Base-by-base conservation (phyloP, 2,329 filamentous ascomycete species). In the Monosporascus sp. region DNA sequence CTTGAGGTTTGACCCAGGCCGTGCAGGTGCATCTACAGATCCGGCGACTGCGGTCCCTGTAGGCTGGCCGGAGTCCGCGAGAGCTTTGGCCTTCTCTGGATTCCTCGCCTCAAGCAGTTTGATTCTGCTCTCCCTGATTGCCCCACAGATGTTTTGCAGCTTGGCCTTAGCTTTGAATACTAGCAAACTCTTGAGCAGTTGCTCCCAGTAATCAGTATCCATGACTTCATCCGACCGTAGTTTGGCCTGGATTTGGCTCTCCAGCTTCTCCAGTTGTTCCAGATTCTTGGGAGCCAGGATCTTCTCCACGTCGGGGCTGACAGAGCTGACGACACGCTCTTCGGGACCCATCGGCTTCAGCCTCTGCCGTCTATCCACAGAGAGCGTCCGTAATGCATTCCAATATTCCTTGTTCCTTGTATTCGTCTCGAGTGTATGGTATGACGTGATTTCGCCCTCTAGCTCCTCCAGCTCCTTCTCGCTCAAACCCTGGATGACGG, bases 131-230 rank as follows among this genome's bases (percentile, higher is more conserved):
- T 84, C 82, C 57, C 88, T 81, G 57, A 97, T 88, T 14, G 83
- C 83, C 59, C 90, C 84, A 60, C 87, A 92, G 17, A 97, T 85
- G 57, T 83, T 86, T 60, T 85, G 85, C 51, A 99, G 74, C 69
- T 87, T 91, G 2, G 91, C 91, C 69, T 90, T 91, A 36, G 94
- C 91, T 74, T 97, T 97, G 85, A 90, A 97, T 1, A 96, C 85
- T 7, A 88, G 78, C 58, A 99, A 76, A 66, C 87, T 95, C 60
- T 86, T 86, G 56, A 99, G 77, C 17, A 99, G 78, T 67, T 96
- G 90, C 67, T 96, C 91, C 94, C 94, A 99, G 70, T 97, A 99
- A 72, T 99, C 94, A 2, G 89, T 91, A 70, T 99, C 94, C 60
- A 99, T 93, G 40, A 90, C 86, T 66, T 97, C 92, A 66, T 96